A percentile compares a stretch with the other conserved stretches of the same genome.
Evolutionary conservation across 1,284 basidiomycete species (phyloP).

Genomic region (Rhodotorula sp.): DNA sequence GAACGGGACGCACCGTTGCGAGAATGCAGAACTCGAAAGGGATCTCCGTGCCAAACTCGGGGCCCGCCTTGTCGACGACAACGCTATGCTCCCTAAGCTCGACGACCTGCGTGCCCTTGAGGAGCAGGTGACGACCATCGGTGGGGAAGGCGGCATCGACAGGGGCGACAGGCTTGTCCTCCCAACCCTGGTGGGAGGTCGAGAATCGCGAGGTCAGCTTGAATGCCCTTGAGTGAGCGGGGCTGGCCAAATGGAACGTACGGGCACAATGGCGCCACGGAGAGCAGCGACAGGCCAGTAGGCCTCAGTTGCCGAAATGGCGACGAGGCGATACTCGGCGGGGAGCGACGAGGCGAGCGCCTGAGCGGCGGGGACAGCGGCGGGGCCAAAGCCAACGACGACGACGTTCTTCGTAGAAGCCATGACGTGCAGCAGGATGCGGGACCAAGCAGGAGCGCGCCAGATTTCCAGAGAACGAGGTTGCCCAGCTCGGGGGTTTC

Average conservation of each 20-base stretch:
- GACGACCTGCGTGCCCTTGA: conserved; percentile 47
- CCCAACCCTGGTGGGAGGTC: conserved; percentile 10
- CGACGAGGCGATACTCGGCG: conserved; percentile 22
- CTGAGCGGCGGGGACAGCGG: conserved; percentile 16
- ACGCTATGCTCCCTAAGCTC: conserved; percentile 49
- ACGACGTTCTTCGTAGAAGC: conserved; percentile 24
- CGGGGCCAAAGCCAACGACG: conserved; percentile 29
- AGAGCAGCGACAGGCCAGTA: conserved; percentile 16
- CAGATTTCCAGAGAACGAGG: too few species aligned
- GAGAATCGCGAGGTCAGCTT: not conserved
- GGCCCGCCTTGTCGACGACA: conserved; percentile 47
- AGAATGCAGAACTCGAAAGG: conserved; percentile 47
- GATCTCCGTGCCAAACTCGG: conserved; percentile 39
- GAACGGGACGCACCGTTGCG: conserved; percentile 28
- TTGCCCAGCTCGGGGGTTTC: too few species aligned
- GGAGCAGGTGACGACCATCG: conserved; percentile 43
- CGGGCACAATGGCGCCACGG: conserved; percentile 19
- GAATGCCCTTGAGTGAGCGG: not conserved
- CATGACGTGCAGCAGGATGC: too few species aligned
- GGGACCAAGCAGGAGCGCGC: too few species aligned
- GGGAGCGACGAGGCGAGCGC: conserved; percentile 15
- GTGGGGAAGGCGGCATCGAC: conserved; percentile 49
- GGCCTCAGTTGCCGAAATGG: not conserved
- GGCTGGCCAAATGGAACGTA: not conserved
- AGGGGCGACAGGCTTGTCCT: conserved; percentile 37